Evolutionary conservation across 345 rosid species (phyloP), one percentile per base, ranked within the genome.

Genomic region (Lenwebbia sp.): DNA sequence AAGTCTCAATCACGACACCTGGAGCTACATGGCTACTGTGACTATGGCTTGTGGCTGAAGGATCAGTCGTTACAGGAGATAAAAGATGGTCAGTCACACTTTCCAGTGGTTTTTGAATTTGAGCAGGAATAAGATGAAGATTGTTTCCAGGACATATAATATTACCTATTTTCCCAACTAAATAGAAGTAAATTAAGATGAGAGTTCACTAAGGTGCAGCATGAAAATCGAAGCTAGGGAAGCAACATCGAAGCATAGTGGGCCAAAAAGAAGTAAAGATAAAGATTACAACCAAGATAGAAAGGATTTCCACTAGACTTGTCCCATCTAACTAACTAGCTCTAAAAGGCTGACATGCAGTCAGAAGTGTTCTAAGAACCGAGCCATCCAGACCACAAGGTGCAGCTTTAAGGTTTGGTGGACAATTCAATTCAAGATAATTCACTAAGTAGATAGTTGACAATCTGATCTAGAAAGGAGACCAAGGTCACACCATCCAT

Each of bases 1-100:
- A 90, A 83, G 95, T 91, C 90, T 93, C 98, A 85, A 95, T 92
- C 54, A 92, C 91, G 83, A 94, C 92, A 85, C 94, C 88, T 75
- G 98, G 93, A 84, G 89, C 74, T 84, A 86, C 84, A 83, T 90
- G 93, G 84, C 87, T 84, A 84, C 85, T 54, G 28, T 88, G 90
- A 41, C 87, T 74, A 37, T 37, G 92, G 90, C 91, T 85, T 85
- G 92, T 90, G 83, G 91, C 86, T 83, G 88, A 90, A 60, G 90
- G 89, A 89, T 88, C 92, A 85, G 54, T 85, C 54, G 84, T 93
- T 90, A 88, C 86, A 90, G 17, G 54, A 53, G 82, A 54, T 25
- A 84, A 86, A 40, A 60, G 54, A 70, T 44, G 21, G 78, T 70
- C 47, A 70, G 47, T 70, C 78, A 83, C 54, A 83, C 26, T 17